Evolutionary conservation across 805 yeast species (phyloP).

Genomic region (Yarrowia yakushimensis): DNA sequence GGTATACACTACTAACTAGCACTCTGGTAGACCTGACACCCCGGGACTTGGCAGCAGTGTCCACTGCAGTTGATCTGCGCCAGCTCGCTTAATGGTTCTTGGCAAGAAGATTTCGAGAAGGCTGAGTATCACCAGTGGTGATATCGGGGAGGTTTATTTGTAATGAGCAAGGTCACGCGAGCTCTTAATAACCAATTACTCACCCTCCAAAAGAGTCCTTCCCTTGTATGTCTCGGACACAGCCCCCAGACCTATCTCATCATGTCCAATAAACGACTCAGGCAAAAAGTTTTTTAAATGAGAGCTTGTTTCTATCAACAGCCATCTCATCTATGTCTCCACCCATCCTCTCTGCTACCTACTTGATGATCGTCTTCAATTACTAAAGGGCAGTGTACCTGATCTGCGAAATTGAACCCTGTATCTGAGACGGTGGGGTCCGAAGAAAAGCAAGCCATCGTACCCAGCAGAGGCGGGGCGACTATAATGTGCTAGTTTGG

Average conservation of each 20-base stretch:
- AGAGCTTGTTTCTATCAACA: too few relatives aligned
- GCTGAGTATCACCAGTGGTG: not conserved
- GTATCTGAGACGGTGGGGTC: not conserved
- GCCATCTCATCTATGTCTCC: not conserved
- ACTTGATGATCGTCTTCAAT: not conserved
- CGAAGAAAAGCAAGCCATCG: not conserved
- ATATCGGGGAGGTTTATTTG: not conserved
- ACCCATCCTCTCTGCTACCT: not conserved
- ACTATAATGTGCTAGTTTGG: not conserved
- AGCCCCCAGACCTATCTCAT: too few relatives aligned
- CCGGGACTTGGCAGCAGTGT: too few relatives aligned
- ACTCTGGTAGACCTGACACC: not conserved
- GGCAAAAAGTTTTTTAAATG: not conserved
- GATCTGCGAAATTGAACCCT: constrained; percentile 7
- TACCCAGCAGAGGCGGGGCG: not conserved
- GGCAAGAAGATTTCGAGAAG: not conserved
- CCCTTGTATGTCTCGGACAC: not conserved
- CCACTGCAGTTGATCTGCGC: not conserved
- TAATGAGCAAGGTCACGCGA: not conserved
- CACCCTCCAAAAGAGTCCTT: not conserved
- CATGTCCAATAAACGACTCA: not conserved
- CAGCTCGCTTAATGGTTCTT: not conserved
- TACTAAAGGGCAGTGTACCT: constrained; percentile 2
- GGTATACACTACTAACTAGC: not conserved
- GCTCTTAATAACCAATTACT: not conserved